Conservation (phyloP, 345 rosid genomes). For the Tarenaya hassleriana region DNA sequence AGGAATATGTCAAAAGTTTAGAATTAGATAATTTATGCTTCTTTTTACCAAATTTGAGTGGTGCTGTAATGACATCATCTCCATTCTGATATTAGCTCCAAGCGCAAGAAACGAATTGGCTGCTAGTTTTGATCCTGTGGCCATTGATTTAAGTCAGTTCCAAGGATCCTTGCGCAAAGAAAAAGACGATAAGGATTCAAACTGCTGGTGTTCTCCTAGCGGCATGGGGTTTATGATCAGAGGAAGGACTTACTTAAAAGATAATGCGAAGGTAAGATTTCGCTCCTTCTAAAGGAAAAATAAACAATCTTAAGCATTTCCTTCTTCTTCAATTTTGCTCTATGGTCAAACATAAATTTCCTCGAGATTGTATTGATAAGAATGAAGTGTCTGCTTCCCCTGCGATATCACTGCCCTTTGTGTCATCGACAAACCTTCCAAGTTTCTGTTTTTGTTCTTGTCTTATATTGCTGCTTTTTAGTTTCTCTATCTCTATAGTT, state of each 20-base stretch:
- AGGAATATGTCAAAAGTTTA: too few species aligned
- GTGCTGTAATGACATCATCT: too few species aligned
- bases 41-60: neutral
- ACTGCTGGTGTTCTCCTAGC: slow-evolving; percentile 88
- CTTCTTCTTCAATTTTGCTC: slow-evolving; percentile 9
- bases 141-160: slow-evolving; percentile 52
- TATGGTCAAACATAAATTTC: slow-evolving; percentile 1
- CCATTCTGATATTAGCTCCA: slow-evolving; percentile 39
- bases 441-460: slow-evolving; percentile 13
- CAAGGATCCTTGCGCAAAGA: slow-evolving; percentile 54
- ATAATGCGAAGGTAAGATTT: slow-evolving; percentile 80
- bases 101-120: slow-evolving; percentile 64
- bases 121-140: slow-evolving; percentile 36
- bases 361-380: slow-evolving; percentile 4
- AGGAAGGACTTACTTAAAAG: slow-evolving; percentile 87
- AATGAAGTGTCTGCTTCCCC: neutral
- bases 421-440: neutral
- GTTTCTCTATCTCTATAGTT: slow-evolving; percentile 3
- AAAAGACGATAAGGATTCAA: slow-evolving; percentile 55
- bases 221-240: slow-evolving; percentile 88
- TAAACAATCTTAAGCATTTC: neutral
- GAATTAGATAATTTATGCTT: neutral
- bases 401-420: slow-evolving; percentile 1
- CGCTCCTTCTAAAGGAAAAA: too few species aligned
- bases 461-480: neutral